phyloP scores from a whole-genome alignment of 2,329 filamentous ascomycete species.

The Botrytis fabae region DNA sequence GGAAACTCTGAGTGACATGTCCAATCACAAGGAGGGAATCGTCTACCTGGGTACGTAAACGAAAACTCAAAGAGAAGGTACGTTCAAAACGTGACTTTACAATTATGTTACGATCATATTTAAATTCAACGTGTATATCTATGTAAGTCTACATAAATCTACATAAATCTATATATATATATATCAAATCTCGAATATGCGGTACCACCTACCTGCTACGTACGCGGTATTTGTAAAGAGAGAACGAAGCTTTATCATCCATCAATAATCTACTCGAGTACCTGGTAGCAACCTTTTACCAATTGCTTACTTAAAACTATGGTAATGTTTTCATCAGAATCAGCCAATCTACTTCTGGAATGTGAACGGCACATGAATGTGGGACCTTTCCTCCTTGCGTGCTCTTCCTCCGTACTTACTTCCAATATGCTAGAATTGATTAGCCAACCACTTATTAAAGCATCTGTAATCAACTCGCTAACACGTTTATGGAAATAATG shows the following conservation, averaged over 20 bases:
- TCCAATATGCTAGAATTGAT: neutral
- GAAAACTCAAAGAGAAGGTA: neutral
- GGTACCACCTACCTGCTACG: no score
- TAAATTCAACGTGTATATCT: no score
- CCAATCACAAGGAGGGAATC: neutral
- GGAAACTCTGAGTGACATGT: no score
- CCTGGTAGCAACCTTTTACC: neutral
- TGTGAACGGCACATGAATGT: no score
- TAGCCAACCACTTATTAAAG: constrained; percentile 5
- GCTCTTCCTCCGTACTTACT: no score
- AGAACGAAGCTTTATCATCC: neutral
- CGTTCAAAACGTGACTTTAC: no score
- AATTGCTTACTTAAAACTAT: constrained; percentile 14
- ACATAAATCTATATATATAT: no score
- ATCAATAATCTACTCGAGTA: neutral
- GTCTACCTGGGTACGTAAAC: neutral
- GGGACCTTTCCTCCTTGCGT: neutral
- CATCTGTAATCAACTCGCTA: constrained; percentile 7
- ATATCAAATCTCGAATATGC: neutral
- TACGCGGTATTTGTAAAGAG: neutral
- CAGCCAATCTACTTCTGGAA: neutral
- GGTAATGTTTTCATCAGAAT: neutral
- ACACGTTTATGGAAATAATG: neutral
- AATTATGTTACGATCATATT: neutral
- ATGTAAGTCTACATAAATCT: no score